These are phyloP conservation scores for Sanghuangporus weigelae DNA, from an alignment of 1,284 basidiomycete species.

Conservation along the genomic window DNA sequence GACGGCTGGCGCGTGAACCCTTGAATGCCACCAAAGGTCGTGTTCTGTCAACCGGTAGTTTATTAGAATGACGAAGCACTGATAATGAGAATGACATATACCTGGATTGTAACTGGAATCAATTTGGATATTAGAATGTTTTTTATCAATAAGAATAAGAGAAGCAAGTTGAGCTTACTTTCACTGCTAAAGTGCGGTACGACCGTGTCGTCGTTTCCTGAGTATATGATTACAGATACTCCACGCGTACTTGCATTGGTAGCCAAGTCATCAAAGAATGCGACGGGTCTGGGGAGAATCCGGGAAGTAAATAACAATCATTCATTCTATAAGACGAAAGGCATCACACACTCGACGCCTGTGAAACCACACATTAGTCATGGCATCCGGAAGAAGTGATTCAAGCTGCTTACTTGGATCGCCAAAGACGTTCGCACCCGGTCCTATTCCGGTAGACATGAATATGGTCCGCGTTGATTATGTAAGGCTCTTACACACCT, in stretches of 20 bases:
- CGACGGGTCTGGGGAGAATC: slow-evolving; percentile 44
- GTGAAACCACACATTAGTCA: slow-evolving; percentile 4
- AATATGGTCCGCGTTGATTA: slow-evolving; percentile 4
- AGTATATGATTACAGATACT: slow-evolving; percentile 53
- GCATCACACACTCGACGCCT: slow-evolving; percentile 43
- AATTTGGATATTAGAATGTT: background rate
- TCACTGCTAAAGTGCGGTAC: slow-evolving; percentile 62
- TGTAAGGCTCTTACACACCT: slow-evolving; percentile 4
- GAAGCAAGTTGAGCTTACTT: slow-evolving; percentile 32
- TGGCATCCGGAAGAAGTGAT: slow-evolving; percentile 1
- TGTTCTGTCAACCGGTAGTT: slow-evolving; percentile 43
- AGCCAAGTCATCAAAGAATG: slow-evolving; percentile 58
- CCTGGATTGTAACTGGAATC: slow-evolving; percentile 56
- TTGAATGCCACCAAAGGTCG: slow-evolving; percentile 68
- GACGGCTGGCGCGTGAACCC: slow-evolving; percentile 63
- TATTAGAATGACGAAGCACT: background rate
- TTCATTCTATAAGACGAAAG: background rate
- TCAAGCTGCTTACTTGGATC: slow-evolving; percentile 40
- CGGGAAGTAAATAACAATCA: slow-evolving; percentile 11
- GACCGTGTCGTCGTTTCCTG: slow-evolving; percentile 64
- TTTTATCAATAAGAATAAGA: background rate
- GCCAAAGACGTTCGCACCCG: slow-evolving; percentile 25
- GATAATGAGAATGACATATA: slow-evolving; percentile 22
- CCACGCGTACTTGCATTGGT: slow-evolving; percentile 48
- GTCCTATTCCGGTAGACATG: background rate